phyloP scores from a whole-genome alignment of 1,284 basidiomycete genomes.

The Microbotryum intermedium region DNA sequence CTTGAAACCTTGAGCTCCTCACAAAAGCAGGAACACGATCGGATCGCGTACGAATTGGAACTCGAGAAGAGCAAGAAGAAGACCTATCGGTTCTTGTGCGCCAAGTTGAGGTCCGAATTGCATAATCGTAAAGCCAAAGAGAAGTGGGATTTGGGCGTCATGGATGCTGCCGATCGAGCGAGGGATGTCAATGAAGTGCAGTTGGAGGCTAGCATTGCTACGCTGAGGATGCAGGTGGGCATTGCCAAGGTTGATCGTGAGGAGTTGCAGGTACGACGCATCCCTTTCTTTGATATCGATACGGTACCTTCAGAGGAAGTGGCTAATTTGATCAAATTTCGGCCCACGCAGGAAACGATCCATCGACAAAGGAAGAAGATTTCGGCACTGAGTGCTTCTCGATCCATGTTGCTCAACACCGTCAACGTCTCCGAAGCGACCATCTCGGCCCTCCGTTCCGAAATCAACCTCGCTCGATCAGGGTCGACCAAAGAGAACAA shows the following conservation, averaged over 20 bases:
- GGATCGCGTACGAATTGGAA: neutral
- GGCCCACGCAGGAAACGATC: slow-evolving; percentile 16
- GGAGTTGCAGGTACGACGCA: slow-evolving; percentile 17
- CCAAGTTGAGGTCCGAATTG: slow-evolving; percentile 23
- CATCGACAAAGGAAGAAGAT: neutral
- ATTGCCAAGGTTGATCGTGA: slow-evolving; percentile 12
- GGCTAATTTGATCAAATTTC: neutral
- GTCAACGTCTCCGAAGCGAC: slow-evolving; percentile 9
- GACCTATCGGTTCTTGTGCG: slow-evolving; percentile 14
- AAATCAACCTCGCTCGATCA: neutral
- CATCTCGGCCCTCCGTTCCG: slow-evolving; percentile 6
- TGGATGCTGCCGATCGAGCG: slow-evolving; percentile 21
- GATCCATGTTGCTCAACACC: slow-evolving; percentile 16
- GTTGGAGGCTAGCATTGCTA: slow-evolving; percentile 4
- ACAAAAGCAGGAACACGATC: neutral
- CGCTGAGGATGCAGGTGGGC: slow-evolving; percentile 4
- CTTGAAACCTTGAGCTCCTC: neutral
- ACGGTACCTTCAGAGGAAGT: neutral
- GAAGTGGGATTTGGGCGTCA: slow-evolving; percentile 26
- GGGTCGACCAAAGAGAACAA: neutral
- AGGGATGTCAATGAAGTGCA: slow-evolving; percentile 18
- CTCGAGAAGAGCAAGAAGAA: slow-evolving; percentile 9
- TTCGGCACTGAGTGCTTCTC: slow-evolving; percentile 8
- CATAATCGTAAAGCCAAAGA: slow-evolving; percentile 22
- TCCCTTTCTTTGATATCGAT: too few species aligned